Evolutionary conservation across 192 early-diverging fungal species (phyloP).

Genomic region (Backusella tarrabulga): DNA sequence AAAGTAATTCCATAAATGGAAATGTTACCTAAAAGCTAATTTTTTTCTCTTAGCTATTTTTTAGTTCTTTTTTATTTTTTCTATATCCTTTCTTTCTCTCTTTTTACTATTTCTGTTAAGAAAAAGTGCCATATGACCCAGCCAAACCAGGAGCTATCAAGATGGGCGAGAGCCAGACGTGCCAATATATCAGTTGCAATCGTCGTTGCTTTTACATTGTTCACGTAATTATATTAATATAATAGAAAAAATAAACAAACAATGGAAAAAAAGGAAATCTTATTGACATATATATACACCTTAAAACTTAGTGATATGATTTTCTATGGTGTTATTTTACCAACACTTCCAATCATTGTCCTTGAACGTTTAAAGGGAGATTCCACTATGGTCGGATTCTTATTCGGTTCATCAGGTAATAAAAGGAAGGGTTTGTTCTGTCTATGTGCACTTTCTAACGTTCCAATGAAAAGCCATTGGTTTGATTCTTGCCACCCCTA

Average conservation of each 20-base stretch:
- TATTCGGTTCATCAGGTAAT: constrained; percentile 71
- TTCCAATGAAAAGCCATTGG: constrained; percentile 47
- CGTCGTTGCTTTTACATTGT: constrained; percentile 63
- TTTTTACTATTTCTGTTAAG: background rate
- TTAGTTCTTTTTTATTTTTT: background rate
- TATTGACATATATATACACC: constrained; percentile 3
- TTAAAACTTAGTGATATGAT: constrained; percentile 43
- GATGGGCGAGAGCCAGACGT: constrained; percentile 36
- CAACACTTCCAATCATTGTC: constrained; percentile 69
- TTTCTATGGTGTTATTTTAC: constrained; percentile 73
- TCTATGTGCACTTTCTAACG: background rate
- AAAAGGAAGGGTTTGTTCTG: background rate
- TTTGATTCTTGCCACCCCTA: constrained; percentile 57
- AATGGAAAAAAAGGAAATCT: background rate
- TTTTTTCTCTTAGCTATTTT: background rate
- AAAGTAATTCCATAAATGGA: background rate
- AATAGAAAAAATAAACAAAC: background rate
- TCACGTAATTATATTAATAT: constrained; percentile 43
- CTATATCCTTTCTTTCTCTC: background rate
- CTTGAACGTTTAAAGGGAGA: constrained; percentile 55
- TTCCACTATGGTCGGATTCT: constrained; percentile 59
- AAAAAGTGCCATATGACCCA: background rate
- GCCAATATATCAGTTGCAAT: constrained; percentile 37
- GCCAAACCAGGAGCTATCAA: background rate
- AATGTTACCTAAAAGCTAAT: too few relatives aligned